These are phyloP conservation scores for Xylaria flabelliformis DNA, from an alignment of 495 filamentous ascomycete species.

Conservation along the genomic window DNA sequence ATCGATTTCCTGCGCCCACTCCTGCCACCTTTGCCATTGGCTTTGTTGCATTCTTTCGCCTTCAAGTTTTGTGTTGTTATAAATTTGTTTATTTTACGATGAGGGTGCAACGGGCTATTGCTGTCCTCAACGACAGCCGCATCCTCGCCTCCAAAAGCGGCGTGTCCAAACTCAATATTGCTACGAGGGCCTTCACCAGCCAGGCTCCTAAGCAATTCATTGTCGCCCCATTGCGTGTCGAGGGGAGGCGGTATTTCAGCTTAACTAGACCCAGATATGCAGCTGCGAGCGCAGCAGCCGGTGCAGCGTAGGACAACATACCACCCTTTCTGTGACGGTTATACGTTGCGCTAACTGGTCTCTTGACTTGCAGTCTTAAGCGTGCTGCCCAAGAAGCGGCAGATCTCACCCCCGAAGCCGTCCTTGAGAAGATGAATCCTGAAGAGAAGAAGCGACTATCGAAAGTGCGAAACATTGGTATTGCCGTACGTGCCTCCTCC, in stretches of 20 bases:
- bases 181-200: conserved; percentile 29
- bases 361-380: conserved; percentile 43
- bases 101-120: conserved; percentile 52
- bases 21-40: neutral
- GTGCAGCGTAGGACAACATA: conserved; percentile 32
- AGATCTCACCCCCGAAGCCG: conserved; percentile 53
- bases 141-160: conserved; percentile 42
- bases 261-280: conserved; percentile 39
- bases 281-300: conserved; percentile 30
- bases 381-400: conserved; percentile 53
- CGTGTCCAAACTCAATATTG: conserved; percentile 40
- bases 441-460: conserved; percentile 77
- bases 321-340: neutral
- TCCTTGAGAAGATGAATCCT: conserved; percentile 68
- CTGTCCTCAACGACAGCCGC: conserved; percentile 50
- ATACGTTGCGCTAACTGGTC: neutral
- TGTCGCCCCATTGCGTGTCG: conserved; percentile 38
- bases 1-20: neutral
- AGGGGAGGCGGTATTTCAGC: conserved; percentile 41
- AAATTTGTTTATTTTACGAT: conserved; percentile 41
- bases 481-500: conserved; percentile 70
- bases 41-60: neutral
- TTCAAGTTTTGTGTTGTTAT: conserved; percentile 27
- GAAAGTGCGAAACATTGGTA: conserved; percentile 93
- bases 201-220: conserved; percentile 34